phyloP scores from a whole-genome alignment of 1,284 basidiomycete genomes.

The Papiliotrema flavescens region DNA sequence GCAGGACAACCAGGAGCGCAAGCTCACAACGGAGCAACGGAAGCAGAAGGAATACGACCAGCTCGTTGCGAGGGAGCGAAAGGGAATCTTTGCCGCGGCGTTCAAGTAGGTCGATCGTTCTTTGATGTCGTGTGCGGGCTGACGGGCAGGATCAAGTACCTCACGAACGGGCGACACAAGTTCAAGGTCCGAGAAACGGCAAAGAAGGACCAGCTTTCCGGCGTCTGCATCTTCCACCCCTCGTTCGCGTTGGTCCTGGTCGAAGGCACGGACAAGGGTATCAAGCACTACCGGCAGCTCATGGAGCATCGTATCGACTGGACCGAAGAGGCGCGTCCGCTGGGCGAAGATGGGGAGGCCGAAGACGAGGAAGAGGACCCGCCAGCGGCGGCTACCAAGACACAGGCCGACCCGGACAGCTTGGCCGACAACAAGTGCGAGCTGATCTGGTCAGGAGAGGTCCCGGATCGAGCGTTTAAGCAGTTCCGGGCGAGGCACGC shows the following conservation, averaged over 20 bases:
- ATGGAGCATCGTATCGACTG: constrained; percentile 88
- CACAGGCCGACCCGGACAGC: constrained; percentile 51
- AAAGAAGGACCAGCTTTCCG: constrained; percentile 81
- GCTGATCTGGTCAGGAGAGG: constrained; percentile 86
- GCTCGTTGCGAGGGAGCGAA: constrained; percentile 79
- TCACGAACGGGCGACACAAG: constrained; percentile 87
- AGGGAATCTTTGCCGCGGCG: constrained; percentile 78
- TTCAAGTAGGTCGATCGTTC: constrained; percentile 67
- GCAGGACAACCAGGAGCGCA: constrained; percentile 83
- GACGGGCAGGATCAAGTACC: constrained; percentile 66
- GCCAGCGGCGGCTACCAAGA: constrained; percentile 48
- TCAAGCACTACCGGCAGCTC: constrained; percentile 82
- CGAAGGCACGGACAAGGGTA: constrained; percentile 81
- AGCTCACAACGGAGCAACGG: constrained; percentile 84
- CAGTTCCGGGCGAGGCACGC: constrained; percentile 78
- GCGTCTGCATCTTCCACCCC: constrained; percentile 84
- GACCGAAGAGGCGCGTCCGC: constrained; percentile 83
- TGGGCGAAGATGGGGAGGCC: constrained; percentile 62
- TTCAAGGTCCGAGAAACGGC: constrained; percentile 98
- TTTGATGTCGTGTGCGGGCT: neutral
- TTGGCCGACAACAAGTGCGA: constrained; percentile 84
- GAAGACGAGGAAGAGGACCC: constrained; percentile 55
- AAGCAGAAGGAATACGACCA: constrained; percentile 80
- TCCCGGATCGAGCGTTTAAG: constrained; percentile 77
- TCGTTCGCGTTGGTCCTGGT: constrained; percentile 87